phyloP scores from a whole-genome alignment of 148 eudicot genomes.

The Polygonum aviculare region DNA sequence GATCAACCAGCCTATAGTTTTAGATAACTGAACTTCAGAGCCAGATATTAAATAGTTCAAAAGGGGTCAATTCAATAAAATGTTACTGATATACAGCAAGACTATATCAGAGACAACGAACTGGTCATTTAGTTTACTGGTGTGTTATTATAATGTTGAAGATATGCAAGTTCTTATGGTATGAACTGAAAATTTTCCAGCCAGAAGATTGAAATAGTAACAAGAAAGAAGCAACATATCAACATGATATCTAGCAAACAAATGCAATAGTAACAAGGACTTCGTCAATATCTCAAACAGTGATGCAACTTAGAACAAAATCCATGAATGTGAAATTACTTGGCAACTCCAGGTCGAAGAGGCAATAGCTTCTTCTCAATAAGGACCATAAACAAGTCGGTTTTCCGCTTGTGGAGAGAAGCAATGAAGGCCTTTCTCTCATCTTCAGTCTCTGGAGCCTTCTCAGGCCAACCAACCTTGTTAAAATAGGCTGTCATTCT shows the following conservation, averaged over 20 bases:
- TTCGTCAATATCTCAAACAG: not conserved
- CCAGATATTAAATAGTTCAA: not conserved
- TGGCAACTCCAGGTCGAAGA: constrained; percentile 96
- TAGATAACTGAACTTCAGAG: not conserved
- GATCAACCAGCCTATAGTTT: constrained; percentile 71
- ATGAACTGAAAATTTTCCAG: not conserved
- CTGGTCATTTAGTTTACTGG: not conserved
- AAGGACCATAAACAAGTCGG: constrained; percentile 88
- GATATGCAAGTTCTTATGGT: not conserved
- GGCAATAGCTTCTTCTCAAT: constrained; percentile 91
- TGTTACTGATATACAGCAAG: not conserved
- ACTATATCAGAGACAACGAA: not conserved
- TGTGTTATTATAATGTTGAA: not conserved
- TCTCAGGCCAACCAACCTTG: constrained; percentile 86
- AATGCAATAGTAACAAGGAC: not conserved
- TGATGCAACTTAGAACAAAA: not conserved
- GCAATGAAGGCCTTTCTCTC: constrained; percentile 84
- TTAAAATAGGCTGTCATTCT: constrained; percentile 99
- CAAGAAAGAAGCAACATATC: not conserved
- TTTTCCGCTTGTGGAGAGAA: constrained; percentile 89
- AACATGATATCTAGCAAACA: not conserved
- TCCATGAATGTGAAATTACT: constrained; percentile 32
- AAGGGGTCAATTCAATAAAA: not conserved
- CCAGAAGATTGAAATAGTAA: not conserved
- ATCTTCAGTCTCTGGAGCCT: constrained; percentile 72